These are phyloP conservation scores for Triangularia setosa DNA, from an alignment of 2,329 filamentous ascomycete genomes.

Conservation along the genomic window DNA sequence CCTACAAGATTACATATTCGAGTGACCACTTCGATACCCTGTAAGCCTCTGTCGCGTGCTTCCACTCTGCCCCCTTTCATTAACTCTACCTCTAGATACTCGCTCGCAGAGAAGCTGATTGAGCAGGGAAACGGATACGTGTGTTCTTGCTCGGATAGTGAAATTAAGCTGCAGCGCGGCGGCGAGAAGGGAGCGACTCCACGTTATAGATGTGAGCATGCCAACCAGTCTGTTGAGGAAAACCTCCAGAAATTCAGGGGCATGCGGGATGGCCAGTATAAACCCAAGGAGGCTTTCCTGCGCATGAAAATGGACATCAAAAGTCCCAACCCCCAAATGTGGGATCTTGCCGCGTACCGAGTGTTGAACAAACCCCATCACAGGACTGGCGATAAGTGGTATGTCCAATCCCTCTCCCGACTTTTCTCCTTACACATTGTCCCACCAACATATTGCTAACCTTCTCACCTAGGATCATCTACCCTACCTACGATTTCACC, in stretches of 20 bases:
- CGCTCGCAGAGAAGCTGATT: slow-evolving; percentile 82
- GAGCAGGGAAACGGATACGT: slow-evolving; percentile 70
- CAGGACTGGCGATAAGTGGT: slow-evolving; percentile 75
- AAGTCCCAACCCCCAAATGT: slow-evolving; percentile 88
- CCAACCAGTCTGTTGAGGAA: slow-evolving; percentile 67
- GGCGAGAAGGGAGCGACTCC: slow-evolving; percentile 65
- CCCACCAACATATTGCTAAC: neutral
- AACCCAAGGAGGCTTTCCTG: slow-evolving; percentile 75
- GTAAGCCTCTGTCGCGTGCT: no score
- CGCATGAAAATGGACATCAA: slow-evolving; percentile 90
- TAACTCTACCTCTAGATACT: no score
- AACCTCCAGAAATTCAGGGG: slow-evolving; percentile 80
- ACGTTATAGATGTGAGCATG: slow-evolving; percentile 77
- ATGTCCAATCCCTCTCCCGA: slow-evolving; percentile 81
- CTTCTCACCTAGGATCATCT: neutral
- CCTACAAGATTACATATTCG: slow-evolving; percentile 73
- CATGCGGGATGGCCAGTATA: slow-evolving; percentile 90
- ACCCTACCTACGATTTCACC: slow-evolving; percentile 70
- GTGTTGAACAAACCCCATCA: slow-evolving; percentile 75
- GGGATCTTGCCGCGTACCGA: slow-evolving; percentile 90
- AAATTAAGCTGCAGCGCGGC: slow-evolving; percentile 84
- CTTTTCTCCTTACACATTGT: slow-evolving; percentile 26
- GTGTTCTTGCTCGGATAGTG: slow-evolving; percentile 74
- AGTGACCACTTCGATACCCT: slow-evolving; percentile 86
- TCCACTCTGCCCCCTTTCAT: no score